These are phyloP conservation scores for Neurospora sp. DNA, from an alignment of 495 filamentous ascomycete species.

Conservation along the genomic window DNA sequence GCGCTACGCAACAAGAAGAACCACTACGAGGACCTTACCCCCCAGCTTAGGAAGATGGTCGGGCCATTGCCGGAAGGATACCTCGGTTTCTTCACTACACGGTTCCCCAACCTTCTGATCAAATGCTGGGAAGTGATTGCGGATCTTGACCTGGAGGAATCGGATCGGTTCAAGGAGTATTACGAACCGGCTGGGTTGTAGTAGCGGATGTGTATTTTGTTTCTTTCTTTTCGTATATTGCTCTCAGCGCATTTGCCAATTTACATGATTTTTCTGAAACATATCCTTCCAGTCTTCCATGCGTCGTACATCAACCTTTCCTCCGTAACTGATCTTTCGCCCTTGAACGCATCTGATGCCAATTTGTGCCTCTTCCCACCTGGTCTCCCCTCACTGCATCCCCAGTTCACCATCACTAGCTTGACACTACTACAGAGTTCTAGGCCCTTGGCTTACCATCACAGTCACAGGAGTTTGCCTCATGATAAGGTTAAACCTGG, in stretches of 20 bases:
- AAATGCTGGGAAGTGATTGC: conserved; percentile 65
- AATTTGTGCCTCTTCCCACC: neutral
- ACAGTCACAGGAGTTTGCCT: too few relatives aligned
- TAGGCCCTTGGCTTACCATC: neutral
- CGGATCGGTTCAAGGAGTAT: conserved; percentile 70
- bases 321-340: neutral
- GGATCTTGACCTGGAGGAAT: conserved; percentile 50
- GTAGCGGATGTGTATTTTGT: neutral
- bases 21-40: conserved; percentile 86
- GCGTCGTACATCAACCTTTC: neutral
- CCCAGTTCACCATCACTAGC: neutral
- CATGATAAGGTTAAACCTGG: too few relatives aligned
- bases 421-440: neutral
- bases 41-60: conserved; percentile 66
- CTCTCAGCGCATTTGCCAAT: neutral
- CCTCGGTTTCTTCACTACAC: conserved; percentile 69
- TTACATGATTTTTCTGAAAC: neutral
- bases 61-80: conserved; percentile 78
- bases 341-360: neutral
- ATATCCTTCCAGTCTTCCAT: neutral
- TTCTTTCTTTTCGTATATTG: neutral
- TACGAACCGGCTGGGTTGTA: conserved; percentile 32
- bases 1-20: conserved; percentile 93
- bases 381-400: neutral
- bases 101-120: conserved; percentile 78